Base-by-base conservation (phyloP, 179 eudicot species). In the Heliamphora pulchella region DNA sequence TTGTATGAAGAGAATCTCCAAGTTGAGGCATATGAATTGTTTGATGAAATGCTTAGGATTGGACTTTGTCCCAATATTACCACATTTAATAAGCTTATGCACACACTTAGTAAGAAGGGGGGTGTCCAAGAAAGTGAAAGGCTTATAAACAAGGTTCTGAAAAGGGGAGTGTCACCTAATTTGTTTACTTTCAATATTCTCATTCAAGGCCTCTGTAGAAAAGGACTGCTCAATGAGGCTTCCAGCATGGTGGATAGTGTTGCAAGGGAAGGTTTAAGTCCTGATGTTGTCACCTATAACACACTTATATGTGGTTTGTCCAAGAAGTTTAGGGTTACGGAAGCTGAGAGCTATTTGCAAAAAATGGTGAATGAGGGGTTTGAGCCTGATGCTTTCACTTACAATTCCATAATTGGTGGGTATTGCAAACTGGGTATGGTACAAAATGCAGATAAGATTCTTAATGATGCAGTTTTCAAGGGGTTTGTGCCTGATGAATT, bases 271-370 rank as follows among this genome's bases (percentile, higher is more conserved):
- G 90, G 97, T 81, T 88, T 89, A 79, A 71, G 83, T 79, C 94
- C 95, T 59, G 97, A 95, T 86, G 84, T 89, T 66, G 91, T 93
- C 68, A 93, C 98, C n/a, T 93, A 89, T 82, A 95, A 95, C 81
- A 90, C 92, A 47, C 89, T 95, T 48, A 91, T 95, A 81, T 84
- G 85, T 81, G 97, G 97, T 70, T 86, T 95, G 77, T 92, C 94
- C 80, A 93, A 85, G 87, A 87, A 82, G 76, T 81, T 59, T 15
- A 86, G 83, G 83, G 86, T 89, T 78, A 84, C 44, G 1, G 95
- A 95, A 84, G 97, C 98, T 57, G 98, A 93, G 86, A 41, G 47
- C 47, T 93, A 85, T 79, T 74, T 95, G 84, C 88, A 86, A 71
- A 89, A 87, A 84, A 95, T 95, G 97, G 90, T 91, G 63, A 93